Base-by-base conservation (phyloP, 2,329 filamentous ascomycete genomes). In the Lachnellula subtilissima region DNA sequence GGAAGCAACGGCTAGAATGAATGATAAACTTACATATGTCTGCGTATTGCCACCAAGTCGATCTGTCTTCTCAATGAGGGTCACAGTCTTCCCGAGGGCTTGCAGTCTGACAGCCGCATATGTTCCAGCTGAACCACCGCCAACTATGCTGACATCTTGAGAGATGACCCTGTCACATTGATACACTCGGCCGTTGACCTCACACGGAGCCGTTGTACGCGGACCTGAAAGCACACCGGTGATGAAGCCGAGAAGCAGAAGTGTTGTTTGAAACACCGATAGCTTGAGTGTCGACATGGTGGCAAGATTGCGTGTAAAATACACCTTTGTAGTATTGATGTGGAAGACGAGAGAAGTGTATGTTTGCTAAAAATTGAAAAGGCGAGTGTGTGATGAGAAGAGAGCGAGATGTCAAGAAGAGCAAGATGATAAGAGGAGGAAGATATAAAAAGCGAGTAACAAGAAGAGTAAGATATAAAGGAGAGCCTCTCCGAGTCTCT, bases 91-190 rank as follows among this genome's bases (percentile, higher is more conserved):
- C 3, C 62, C 61, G 47, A 61, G 28, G 47, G 73, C 69, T 7
- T 60, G 59, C 1, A 74, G 59, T 5, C 61, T 59, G 43, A 73
- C 63, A 19, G 69, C 70, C 1, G 67, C 63, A 55, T 72, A 71
- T 2, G 69, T 70, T 8, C 72, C 71, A 12, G 65, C 61, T 5
- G 70, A 64, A 14, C 72, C 72, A 15, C 70, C 71, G 1, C 72
- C 72, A 25, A 74, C 63, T 12, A 74, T 61, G 43, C 57, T 61
- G 23, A 73, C 64, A 59, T 74, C 71, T 15, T 17, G 37, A 40
- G 14, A n/a, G 37, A 40, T n/a, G 37, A 40, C 37, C 12, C 15
- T 40, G 37, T 15, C 12, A 9, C 14, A n/a, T 15, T 40, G 14
- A 40, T 40, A 17, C n/a, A 3, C 1, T 4, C 5, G 37, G 37